Conservation (phyloP, 306 rosid species). For the Alnus glutinosa region DNA sequence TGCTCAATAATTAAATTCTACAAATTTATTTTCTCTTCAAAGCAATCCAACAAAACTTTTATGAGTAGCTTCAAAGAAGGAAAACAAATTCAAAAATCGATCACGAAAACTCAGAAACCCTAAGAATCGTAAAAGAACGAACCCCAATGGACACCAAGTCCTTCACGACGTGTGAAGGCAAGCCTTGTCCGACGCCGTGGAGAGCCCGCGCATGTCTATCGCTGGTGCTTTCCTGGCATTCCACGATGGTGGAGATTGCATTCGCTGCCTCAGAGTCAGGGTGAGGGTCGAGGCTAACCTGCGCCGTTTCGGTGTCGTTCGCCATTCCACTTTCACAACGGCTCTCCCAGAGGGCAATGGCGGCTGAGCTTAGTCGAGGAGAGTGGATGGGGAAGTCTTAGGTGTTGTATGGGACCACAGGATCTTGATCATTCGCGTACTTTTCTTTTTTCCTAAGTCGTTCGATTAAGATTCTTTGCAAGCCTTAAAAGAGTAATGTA, state of each 20-base stretch:
- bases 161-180: constrained; percentile 53
- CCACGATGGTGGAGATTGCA: constrained; percentile 11
- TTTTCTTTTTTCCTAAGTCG: background rate
- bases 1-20: background rate
- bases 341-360: constrained; percentile 1
- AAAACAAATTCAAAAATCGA: background rate
- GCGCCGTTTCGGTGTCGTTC: constrained; percentile 1
- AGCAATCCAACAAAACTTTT: background rate
- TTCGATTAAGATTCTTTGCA: too few species aligned
- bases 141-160: constrained; percentile 58
- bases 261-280: background rate
- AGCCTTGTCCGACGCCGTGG: constrained; percentile 29
- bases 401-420: background rate
- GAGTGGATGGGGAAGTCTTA: background rate
- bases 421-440: background rate
- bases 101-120: background rate
- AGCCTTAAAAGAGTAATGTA: too few species aligned
- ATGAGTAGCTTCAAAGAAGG: background rate
- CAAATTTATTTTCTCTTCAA: background rate
- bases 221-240: constrained; percentile 6
- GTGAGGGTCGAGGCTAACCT: background rate
- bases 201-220: constrained; percentile 16
- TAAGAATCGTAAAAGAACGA: constrained; percentile 8
- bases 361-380: background rate
- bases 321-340: constrained; percentile 12